phyloP scores from a whole-genome alignment of 352 stramenopile genomes.

The Porosira glacialis region DNA sequence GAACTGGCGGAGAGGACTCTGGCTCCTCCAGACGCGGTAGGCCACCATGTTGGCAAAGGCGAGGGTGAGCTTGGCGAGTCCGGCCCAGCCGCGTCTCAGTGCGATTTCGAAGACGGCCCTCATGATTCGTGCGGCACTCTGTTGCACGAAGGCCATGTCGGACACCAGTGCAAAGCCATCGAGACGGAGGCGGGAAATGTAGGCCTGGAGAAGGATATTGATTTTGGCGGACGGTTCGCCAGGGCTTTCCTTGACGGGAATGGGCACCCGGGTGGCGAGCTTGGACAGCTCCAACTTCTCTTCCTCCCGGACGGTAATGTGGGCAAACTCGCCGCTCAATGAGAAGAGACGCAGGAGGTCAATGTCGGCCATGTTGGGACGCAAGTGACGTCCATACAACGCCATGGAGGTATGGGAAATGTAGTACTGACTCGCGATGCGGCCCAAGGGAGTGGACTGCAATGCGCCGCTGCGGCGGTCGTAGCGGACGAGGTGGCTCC shows the following conservation, averaged over 20 bases:
- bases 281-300: constrained; percentile 98
- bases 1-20: constrained; percentile 97
- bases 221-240: constrained; percentile 92
- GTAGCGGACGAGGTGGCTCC: constrained; percentile 97
- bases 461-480: constrained; percentile 92
- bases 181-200: constrained; percentile 96
- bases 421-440: constrained; percentile 99
- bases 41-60: constrained; percentile 99
- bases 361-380: constrained; percentile 99
- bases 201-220: constrained; percentile 98
- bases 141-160: constrained; percentile 99
- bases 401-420: constrained; percentile 97
- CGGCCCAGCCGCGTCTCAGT: constrained; percentile 92
- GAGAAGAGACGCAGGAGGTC: constrained; percentile 98
- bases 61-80: constrained; percentile 91
- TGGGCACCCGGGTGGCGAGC: constrained; percentile 94
- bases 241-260: constrained; percentile 96
- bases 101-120: constrained; percentile 98
- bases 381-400: constrained; percentile 97
- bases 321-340: constrained; percentile 97
- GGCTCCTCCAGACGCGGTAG: constrained; percentile 95
- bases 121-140: constrained; percentile 97
- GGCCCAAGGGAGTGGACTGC: constrained; percentile 94
- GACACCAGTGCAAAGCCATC: constrained; percentile 96
- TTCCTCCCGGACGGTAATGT: constrained; percentile 97